Evolutionary conservation across 192 early-diverging fungal genomes (phyloP), one percentile per base, ranked within the genome.

Genomic region (Piromyces finnis): DNA sequence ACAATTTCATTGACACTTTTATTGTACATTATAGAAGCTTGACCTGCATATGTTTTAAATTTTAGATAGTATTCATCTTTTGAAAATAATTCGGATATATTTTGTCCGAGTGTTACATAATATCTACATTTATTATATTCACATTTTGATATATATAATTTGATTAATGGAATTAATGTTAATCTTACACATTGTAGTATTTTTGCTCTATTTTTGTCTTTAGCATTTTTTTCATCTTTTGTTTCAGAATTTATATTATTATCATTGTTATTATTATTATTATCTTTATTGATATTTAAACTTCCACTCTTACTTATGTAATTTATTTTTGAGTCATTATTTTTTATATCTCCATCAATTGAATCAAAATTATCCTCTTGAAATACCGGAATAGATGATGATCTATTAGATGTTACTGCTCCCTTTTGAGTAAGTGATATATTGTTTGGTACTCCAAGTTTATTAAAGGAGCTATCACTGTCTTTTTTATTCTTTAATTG

Each of bases 41-140:
- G 68, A 29, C 85, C 86, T 17, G 80, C 32, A 59, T 85, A 29
- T 3, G 87, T 82, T 15, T 82, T 59, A n/a, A 86, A 87, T 41
- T 80, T 81, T 28, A 80, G 82, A 79, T 86, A 88, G 16, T 84
- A 32, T 18, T 78, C 37, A 37, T 86, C 87, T 28, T 77, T n/a
- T 68, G 84, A 83, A 79, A 87, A 87, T 29, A 80, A 29, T 37
- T 89, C 85, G 3, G 79, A 41, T 28, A 37, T 80, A 35, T 37
- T 82, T 79, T 32, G 80, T 37, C 30, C 32, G 3, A 37, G 51
- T 9, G 9, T 68, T 5, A 68, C 51, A 68, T 68, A 68, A 68
- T 68, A 68, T 68, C 51, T 68, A n/a, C 51, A 68, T 68, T 68
- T 68, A 68, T n/a, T 68, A 68, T 68, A 68, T 4, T 68, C 51